Evolutionary conservation across 768 basidiomycete genomes (phyloP).

Genomic region (Hemileccinum impolitum): DNA sequence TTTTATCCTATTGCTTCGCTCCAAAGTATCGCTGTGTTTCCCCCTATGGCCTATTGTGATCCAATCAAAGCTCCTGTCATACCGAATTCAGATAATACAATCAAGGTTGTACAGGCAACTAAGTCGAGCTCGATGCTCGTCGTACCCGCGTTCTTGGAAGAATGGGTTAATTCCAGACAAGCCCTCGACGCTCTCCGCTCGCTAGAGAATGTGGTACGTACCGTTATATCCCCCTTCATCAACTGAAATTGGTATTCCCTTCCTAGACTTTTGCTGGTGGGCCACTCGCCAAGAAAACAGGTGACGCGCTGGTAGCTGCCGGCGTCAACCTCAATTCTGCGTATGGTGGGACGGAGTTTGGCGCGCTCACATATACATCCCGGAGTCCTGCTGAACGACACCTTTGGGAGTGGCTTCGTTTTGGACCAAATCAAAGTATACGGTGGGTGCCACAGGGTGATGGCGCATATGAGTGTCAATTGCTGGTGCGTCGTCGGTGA

Average conservation of each 20-base stretch:
- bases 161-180: conserved; percentile 18
- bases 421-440: conserved; percentile 20
- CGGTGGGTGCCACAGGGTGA: conserved; percentile 38
- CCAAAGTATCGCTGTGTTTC: conserved; percentile 13
- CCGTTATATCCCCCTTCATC: background rate
- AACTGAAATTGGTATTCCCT: background rate
- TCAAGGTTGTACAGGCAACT: conserved; percentile 17
- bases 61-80: conserved; percentile 17
- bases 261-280: conserved; percentile 36
- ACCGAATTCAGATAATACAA: conserved; percentile 18
- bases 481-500: conserved; percentile 28
- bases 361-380: conserved; percentile 14
- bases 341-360: conserved; percentile 41
- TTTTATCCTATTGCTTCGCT: conserved; percentile 14
- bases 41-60: conserved; percentile 16
- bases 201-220: conserved; percentile 21
- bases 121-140: conserved; percentile 12
- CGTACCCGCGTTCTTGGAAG: conserved; percentile 25
- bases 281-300: conserved; percentile 34
- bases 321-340: conserved; percentile 33
- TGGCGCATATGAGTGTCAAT: conserved; percentile 37
- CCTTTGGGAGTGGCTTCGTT: conserved; percentile 35
- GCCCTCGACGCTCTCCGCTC: conserved; percentile 15
- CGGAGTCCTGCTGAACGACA: conserved; percentile 18
- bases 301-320: conserved; percentile 31